A percentile compares a stretch with the other conserved stretches of the same genome.
Conservation (phyloP, 768 basidiomycete genomes). For the Lyophyllum decastes region DNA sequence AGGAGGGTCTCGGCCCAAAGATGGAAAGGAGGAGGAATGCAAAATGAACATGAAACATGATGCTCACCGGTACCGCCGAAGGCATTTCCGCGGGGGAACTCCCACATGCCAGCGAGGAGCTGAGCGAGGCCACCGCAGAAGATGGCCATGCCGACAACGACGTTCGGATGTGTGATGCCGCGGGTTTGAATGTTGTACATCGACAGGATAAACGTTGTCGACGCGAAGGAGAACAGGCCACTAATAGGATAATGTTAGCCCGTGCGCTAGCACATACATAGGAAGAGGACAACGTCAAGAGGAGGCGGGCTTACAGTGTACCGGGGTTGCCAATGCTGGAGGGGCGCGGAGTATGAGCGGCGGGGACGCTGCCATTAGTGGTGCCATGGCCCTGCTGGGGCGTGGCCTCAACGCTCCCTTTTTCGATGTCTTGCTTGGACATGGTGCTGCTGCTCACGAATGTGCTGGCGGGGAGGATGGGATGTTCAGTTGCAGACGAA, state of each 20-base stretch:
- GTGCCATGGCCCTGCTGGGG: slow-evolving; percentile 26
- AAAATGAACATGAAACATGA: too few species aligned
- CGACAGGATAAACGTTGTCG: slow-evolving; percentile 79
- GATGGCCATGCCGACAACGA: slow-evolving; percentile 84
- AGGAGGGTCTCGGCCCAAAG: too few species aligned
- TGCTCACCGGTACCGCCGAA: slow-evolving; percentile 77
- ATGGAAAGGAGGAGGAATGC: too few species aligned
- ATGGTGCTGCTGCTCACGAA: slow-evolving; percentile 3
- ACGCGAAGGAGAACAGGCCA: slow-evolving; percentile 82
- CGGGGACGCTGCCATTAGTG: slow-evolving; percentile 28
- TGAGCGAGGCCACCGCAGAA: slow-evolving; percentile 85
- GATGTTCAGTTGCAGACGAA: background rate
- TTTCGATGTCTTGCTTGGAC: slow-evolving; percentile 34
- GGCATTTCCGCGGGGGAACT: slow-evolving; percentile 67
- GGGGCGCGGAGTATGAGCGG: too few species aligned
- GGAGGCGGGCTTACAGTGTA: slow-evolving; percentile 41
- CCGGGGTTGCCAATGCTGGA: slow-evolving; percentile 72
- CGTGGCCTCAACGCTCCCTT: slow-evolving; percentile 31
- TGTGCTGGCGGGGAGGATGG: background rate
- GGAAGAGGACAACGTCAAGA: too few species aligned
- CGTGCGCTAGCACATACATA: background rate
- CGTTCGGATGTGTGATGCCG: slow-evolving; percentile 58
- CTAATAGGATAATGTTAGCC: slow-evolving; percentile 33
- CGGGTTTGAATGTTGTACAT: slow-evolving; percentile 67
- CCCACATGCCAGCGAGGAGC: slow-evolving; percentile 90